phyloP scores from a whole-genome alignment of 768 basidiomycete species.

The Botryobasidium botryosum region DNA sequence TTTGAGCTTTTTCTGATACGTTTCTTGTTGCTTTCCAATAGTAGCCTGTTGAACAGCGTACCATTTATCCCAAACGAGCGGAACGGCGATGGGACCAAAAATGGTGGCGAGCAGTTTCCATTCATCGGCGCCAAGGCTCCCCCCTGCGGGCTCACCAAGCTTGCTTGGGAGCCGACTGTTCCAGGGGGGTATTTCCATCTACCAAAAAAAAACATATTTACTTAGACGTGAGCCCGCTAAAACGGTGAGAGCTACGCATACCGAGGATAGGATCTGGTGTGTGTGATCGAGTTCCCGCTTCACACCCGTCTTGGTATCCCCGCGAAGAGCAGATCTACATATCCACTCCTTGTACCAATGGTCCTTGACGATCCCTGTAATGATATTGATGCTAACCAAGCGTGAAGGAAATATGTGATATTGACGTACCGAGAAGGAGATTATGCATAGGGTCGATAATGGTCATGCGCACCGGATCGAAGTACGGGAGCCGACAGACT shows the following conservation, averaged over 20 bases:
- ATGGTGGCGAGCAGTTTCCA: slow-evolving; percentile 14
- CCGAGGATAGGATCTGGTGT: too few species aligned
- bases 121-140: slow-evolving; percentile 22
- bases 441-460: slow-evolving; percentile 9
- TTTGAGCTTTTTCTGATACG: too few species aligned
- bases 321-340: neutral
- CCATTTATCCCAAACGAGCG: slow-evolving; percentile 16
- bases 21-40: too few species aligned
- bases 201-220: slow-evolving; percentile 1
- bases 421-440: slow-evolving; percentile 1
- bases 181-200: slow-evolving; percentile 19
- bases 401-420: neutral
- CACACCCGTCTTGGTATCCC: slow-evolving; percentile 9
- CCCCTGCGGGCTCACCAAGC: slow-evolving; percentile 21
- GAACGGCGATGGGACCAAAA: slow-evolving; percentile 6
- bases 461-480: neutral
- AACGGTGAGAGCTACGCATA: too few species aligned
- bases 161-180: slow-evolving; percentile 15
- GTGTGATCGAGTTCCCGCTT: slow-evolving; percentile 15
- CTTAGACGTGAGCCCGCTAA: too few species aligned
- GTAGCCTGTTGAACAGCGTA: too few species aligned
- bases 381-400: neutral
- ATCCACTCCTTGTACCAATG: slow-evolving; percentile 19
- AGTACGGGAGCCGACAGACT: slow-evolving; percentile 2
- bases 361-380: slow-evolving; percentile 17